Evolutionary conservation across 768 basidiomycete genomes (phyloP), one percentile per base, ranked within the genome.

Genomic region (Serendipita indica): DNA sequence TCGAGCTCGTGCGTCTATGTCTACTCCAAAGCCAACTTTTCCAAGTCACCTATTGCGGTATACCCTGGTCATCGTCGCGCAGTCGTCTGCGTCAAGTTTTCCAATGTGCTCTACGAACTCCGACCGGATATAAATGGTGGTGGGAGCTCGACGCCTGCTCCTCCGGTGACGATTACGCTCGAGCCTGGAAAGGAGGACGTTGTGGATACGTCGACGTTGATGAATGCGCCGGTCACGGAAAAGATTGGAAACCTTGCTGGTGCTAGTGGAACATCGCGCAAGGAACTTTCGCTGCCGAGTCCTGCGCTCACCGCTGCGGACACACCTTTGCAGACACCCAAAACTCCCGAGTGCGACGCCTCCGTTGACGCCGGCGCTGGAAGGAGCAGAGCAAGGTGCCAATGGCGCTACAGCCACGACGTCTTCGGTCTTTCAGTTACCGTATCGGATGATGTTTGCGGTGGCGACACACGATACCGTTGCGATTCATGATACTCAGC

Each of bases 401-500:
- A 70, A 72, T 14, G 68, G 66, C 0, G 65, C 66, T 1, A 65
- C 62, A 16, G 58, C 66, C 2, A 69, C 65, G 27, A 75, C 78
- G 0, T 79, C 77, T 14, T 84, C 88, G 13, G 75, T 96, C 2
- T 97, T 98, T 67, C 80, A 87, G 6, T 71, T 98, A 49, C 89
- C 93, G 2, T 97, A 98, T 69, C 78, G 96, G 56, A 87, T 97
- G 84, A 70, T 97, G 39, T 98, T 86, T 65, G 90, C 96, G 1
- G 90, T 98, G 14, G 86, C 91, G 52, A 96, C 94, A 20, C 96
- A 92, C 82, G 96, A 99, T 70, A 84, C 89, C 0, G 82, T 99
- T 43, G 79, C 87, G 27, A 84, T 99, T 57, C 92, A 99, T 67
- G 96, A 99, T 68, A 98, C 93, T 3, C 96, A 98, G 71, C 94